A percentile compares a stretch with the other conserved stretches of the same genome.
phyloP scores from a whole-genome alignment of 768 basidiomycete genomes.

The Hygrophorus pudorinus region DNA sequence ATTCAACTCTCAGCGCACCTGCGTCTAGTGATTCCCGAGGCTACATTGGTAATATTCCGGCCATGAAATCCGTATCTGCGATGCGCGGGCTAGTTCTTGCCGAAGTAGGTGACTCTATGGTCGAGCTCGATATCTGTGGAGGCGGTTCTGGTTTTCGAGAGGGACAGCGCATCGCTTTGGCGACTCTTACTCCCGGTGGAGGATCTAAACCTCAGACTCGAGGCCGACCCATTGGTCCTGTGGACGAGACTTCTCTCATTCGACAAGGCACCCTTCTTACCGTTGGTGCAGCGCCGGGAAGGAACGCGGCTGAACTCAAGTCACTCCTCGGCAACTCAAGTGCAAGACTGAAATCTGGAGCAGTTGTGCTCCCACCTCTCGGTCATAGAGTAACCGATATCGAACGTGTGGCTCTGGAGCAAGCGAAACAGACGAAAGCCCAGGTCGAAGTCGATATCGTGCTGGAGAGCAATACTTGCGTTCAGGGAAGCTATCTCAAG shows the following conservation, averaged over 20 bases:
- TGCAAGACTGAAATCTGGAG: constrained; percentile 45
- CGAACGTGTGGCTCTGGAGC: constrained; percentile 45
- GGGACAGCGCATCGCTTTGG: constrained; percentile 30
- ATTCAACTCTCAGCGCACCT: too few relatives aligned
- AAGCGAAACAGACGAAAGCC: constrained; percentile 59
- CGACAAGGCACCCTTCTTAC: constrained; percentile 46
- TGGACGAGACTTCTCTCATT: constrained; percentile 18
- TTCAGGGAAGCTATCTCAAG: constrained; percentile 68
- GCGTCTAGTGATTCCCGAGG: too few relatives aligned
- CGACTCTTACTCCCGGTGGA: constrained; percentile 20
- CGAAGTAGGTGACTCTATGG: constrained; percentile 37
- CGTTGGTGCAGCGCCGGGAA: constrained; percentile 35
- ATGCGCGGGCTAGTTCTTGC: constrained; percentile 40
- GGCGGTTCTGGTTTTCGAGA: constrained; percentile 27
- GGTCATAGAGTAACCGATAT: constrained; percentile 7
- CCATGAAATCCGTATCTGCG: constrained; percentile 23
- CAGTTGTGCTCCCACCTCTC: constrained; percentile 28
- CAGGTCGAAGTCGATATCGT: constrained; percentile 77
- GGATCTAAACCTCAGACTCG: constrained; percentile 8
- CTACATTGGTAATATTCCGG: not conserved
- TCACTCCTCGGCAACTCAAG: constrained; percentile 52
- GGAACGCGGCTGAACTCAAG: constrained; percentile 48
- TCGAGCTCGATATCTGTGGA: constrained; percentile 29
- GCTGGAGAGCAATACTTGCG: constrained; percentile 63
- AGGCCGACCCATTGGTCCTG: not conserved